Percentiles rank a stretch among this genome's conserved stretches.
phyloP scores from a whole-genome alignment of 2,329 filamentous ascomycete species.

The Coleophoma crateriformis region DNA sequence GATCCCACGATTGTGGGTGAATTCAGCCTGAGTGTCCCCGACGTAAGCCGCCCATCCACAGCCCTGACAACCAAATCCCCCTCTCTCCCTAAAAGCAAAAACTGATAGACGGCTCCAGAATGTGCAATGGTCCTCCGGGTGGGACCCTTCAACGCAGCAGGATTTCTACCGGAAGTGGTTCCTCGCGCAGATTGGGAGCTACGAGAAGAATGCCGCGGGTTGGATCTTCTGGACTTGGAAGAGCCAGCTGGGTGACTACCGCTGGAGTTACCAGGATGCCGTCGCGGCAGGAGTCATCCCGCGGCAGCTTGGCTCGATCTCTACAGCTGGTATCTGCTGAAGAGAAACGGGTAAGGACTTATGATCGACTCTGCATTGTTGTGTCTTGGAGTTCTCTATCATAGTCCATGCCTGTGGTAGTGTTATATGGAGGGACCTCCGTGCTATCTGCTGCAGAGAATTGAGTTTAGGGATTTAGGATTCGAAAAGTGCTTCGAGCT shows the following conservation, averaged over 20 bases:
- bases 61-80: no score
- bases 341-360: no score
- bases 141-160: slow-evolving; percentile 31
- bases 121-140: slow-evolving; percentile 38
- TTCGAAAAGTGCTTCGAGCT: no score
- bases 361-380: no score
- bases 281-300: slow-evolving; percentile 34
- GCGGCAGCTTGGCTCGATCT: no score
- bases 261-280: slow-evolving; percentile 42
- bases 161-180: slow-evolving; percentile 52
- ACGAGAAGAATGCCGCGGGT: slow-evolving; percentile 42
- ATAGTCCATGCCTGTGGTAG: no score
- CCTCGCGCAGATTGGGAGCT: slow-evolving; percentile 47
- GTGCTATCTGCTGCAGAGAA: no score
- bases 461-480: no score
- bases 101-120: slow-evolving; percentile 7
- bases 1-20: slow-evolving; percentile 50
- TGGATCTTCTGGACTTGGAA: slow-evolving; percentile 63
- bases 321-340: no score
- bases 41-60: slow-evolving; percentile 12
- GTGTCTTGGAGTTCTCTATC: no score
- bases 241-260: slow-evolving; percentile 38
- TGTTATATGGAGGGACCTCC: no score
- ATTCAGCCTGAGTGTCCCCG: slow-evolving; percentile 48
- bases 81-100: no score